Conservation (phyloP, 2,329 filamentous ascomycete species). For the Zopfia rhizophila region DNA sequence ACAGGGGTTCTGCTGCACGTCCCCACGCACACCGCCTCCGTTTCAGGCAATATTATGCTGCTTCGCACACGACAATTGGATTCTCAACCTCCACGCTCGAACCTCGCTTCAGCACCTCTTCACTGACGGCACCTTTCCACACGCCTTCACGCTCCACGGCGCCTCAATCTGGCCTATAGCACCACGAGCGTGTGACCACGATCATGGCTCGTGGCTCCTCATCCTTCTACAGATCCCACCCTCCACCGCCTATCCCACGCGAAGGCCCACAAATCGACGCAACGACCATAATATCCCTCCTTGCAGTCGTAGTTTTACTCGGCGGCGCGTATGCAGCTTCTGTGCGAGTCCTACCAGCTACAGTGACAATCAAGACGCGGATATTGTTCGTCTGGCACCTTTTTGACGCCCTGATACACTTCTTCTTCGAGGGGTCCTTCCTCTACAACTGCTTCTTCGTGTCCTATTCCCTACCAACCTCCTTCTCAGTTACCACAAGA, state of each 20-base stretch:
- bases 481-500: slow-evolving; percentile 39
- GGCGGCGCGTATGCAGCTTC: slow-evolving; percentile 63
- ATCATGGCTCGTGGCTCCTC: slow-evolving; percentile 15
- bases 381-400: slow-evolving; percentile 94
- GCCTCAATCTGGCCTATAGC: slow-evolving; percentile 5
- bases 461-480: slow-evolving; percentile 58
- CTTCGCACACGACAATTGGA: slow-evolving; percentile 32
- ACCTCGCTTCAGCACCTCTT: slow-evolving; percentile 5
- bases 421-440: slow-evolving; percentile 89
- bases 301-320: slow-evolving; percentile 65
- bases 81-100: slow-evolving; percentile 15
- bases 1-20: slow-evolving; percentile 22
- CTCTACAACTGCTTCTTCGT: slow-evolving; percentile 94
- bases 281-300: slow-evolving; percentile 66
- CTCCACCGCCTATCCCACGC: slow-evolving; percentile 64
- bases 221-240: slow-evolving; percentile 59
- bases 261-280: slow-evolving; percentile 58
- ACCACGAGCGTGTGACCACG: slow-evolving; percentile 1
- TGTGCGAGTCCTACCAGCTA: slow-evolving; percentile 61
- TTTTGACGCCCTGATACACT: slow-evolving; percentile 91
- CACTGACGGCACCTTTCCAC: slow-evolving; percentile 5
- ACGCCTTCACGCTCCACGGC: background rate
- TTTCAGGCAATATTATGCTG: slow-evolving; percentile 15
- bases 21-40: slow-evolving; percentile 38
- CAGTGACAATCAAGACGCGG: slow-evolving; percentile 68